These are phyloP conservation scores for Simmondsia chinensis DNA, from an alignment of 148 eudicot species.

Conservation along the genomic window DNA sequence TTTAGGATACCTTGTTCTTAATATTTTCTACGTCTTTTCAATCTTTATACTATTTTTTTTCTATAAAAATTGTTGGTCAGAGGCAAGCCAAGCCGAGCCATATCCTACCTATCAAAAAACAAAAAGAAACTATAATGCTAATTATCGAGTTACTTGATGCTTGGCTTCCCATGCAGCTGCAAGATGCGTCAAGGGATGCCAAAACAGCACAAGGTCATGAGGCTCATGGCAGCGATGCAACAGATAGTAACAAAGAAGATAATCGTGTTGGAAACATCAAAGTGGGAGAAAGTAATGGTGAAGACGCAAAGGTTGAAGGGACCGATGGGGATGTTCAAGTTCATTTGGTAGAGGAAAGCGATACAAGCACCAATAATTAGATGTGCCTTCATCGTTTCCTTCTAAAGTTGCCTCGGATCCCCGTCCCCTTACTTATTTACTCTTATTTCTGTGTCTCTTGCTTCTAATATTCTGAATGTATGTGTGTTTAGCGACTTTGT, in stretches of 20 bases:
- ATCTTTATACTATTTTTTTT: not conserved
- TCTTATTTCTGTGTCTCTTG: too few relatives aligned
- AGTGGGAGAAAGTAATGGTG: too few relatives aligned
- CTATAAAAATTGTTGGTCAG: not conserved
- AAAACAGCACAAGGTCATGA: conserved; percentile 12
- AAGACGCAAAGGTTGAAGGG: too few relatives aligned
- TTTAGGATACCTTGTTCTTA: conserved; percentile 1
- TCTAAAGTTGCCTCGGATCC: too few relatives aligned
- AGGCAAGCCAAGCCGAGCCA: not conserved
- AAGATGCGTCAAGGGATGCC: conserved; percentile 31
- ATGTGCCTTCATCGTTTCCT: too few relatives aligned
- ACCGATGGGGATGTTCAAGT: too few relatives aligned
- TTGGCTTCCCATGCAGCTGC: conserved; percentile 25
- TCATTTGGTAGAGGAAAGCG: too few relatives aligned
- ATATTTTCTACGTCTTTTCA: not conserved
- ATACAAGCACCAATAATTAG: too few relatives aligned
- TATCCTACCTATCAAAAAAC: not conserved
- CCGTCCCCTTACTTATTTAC: too few relatives aligned
- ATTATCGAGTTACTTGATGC: not conserved
- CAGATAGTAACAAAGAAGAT: not conserved
- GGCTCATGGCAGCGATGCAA: conserved; percentile 7
- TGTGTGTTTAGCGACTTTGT: too few relatives aligned
- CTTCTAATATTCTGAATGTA: too few relatives aligned
- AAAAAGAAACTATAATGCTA: conserved; percentile 4
- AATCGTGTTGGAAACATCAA: conserved; percentile 1